Percentiles rank a stretch among this genome's conserved stretches.
phyloP scores from a whole-genome alignment of 2,329 filamentous ascomycete species.

The Chrysoporthe deuterocubensis region DNA sequence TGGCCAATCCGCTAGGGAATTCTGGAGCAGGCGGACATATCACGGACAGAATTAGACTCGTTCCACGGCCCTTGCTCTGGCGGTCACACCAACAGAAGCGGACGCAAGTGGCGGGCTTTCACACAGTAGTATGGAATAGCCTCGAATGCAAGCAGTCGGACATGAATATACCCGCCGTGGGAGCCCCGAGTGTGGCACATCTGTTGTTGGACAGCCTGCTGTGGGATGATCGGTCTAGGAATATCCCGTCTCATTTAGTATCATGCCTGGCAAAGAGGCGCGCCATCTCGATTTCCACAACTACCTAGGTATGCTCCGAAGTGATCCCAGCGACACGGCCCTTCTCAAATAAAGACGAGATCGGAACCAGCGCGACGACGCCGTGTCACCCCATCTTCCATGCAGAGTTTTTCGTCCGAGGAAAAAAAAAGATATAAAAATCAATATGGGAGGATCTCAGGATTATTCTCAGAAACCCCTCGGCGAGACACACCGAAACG shows the following conservation, averaged over 20 bases:
- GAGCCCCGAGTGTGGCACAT: too few species aligned
- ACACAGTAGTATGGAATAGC: not conserved
- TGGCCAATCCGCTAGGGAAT: not conserved
- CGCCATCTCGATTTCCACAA: not conserved
- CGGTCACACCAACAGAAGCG: too few species aligned
- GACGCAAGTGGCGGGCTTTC: too few species aligned
- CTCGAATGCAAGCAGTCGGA: too few species aligned
- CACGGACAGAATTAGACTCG: not conserved
- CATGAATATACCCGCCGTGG: too few species aligned
- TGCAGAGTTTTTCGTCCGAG: not conserved
- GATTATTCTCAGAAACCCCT: too few species aligned
- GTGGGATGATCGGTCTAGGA: too few species aligned
- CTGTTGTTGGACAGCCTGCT: too few species aligned
- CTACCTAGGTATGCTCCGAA: not conserved
- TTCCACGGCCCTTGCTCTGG: too few species aligned
- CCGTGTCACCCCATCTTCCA: not conserved
- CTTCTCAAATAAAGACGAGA: not conserved
- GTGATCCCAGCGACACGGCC: not conserved
- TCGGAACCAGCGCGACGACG: not conserved
- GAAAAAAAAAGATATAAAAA: not conserved
- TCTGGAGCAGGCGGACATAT: not conserved
- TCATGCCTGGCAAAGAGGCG: not conserved
- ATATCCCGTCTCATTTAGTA: too few species aligned
- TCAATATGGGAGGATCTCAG: not conserved
- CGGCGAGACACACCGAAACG: too few species aligned